A percentile compares a stretch with the other conserved stretches of the same genome.
phyloP scores from a whole-genome alignment of 129 eudicot species.

The Flaveria linearis region DNA sequence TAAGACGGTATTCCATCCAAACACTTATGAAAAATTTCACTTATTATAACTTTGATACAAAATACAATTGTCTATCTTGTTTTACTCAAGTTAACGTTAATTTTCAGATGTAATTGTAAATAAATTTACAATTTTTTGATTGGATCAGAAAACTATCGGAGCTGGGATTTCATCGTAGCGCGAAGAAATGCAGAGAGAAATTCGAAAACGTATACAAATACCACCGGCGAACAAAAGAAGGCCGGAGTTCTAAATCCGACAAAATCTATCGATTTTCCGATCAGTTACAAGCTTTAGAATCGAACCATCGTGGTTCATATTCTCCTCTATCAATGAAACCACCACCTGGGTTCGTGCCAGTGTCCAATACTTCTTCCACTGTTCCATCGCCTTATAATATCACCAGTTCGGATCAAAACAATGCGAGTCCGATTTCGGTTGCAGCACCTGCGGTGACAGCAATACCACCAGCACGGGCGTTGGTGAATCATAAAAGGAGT shows the following conservation, averaged over 20 bases:
- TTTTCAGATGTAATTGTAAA: constrained; percentile 15
- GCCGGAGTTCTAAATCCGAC: constrained; percentile 37
- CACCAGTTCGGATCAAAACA: constrained; percentile 22
- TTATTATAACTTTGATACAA: neutral
- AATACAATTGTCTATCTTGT: constrained; percentile 7
- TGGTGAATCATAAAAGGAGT: constrained; percentile 28
- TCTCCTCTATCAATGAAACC: constrained; percentile 20
- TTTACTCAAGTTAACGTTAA: constrained; percentile 22
- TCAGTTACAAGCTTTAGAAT: constrained; percentile 40
- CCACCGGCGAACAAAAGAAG: constrained; percentile 47
- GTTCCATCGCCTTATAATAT: constrained; percentile 6
- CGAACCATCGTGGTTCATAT: constrained; percentile 11
- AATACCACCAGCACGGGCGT: constrained; percentile 27
- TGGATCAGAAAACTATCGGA: constrained; percentile 41
- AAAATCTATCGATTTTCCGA: constrained; percentile 42
- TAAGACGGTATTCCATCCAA: constrained; percentile 16
- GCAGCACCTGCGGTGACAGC: constrained; percentile 34
- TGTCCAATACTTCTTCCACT: constrained; percentile 4
- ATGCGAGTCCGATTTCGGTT: constrained; percentile 37
- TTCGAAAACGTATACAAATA: constrained; percentile 49
- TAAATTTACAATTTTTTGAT: neutral
- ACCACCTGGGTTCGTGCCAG: constrained; percentile 1
- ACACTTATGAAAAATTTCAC: neutral
- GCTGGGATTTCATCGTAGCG: constrained; percentile 44
- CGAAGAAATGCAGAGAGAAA: constrained; percentile 54